A percentile compares a stretch with the other conserved stretches of the same genome.
Conservation (phyloP, 2,329 filamentous ascomycete genomes). For the Fusarium falciforme region DNA sequence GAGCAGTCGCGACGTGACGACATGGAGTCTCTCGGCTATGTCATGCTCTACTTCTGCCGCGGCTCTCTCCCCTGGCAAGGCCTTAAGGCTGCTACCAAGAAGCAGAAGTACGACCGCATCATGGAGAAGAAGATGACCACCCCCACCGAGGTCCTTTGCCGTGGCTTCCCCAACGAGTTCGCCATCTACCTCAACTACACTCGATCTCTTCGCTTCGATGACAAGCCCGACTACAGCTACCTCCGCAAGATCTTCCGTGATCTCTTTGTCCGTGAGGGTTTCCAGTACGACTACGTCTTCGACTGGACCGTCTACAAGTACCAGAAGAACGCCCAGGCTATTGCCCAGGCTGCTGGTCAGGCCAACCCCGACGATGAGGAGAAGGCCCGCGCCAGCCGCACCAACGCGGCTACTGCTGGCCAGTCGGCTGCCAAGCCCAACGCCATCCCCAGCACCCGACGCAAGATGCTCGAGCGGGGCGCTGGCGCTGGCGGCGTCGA, state of each 20-base stretch:
- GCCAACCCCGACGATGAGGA: constrained; percentile 79
- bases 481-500: constrained; percentile 66
- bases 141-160: constrained; percentile 97
- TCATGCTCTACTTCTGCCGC: constrained; percentile 99
- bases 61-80: constrained; percentile 99
- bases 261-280: constrained; percentile 97
- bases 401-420: constrained; percentile 73
- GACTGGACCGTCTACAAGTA: constrained; percentile 99
- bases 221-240: constrained; percentile 99
- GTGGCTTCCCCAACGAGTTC: constrained; percentile 99
- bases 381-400: constrained; percentile 76
- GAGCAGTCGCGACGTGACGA: constrained; percentile 99
- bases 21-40: constrained; percentile 98
- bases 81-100: constrained; percentile 97
- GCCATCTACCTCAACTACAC: constrained; percentile 99
- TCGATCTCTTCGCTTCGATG: constrained; percentile 96
- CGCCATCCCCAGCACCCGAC: constrained; percentile 80
- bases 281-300: constrained; percentile 99
- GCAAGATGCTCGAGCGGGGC: constrained; percentile 81
- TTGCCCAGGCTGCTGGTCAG: constrained; percentile 81
- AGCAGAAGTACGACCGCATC: constrained; percentile 99
- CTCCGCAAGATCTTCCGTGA: constrained; percentile 99
- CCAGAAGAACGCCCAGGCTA: constrained; percentile 98
- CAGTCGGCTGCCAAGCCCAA: constrained; percentile 75
- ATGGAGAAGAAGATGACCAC: constrained; percentile 99